phyloP scores from a whole-genome alignment of 768 basidiomycete species.

The Gymnopilus dilepis region DNA sequence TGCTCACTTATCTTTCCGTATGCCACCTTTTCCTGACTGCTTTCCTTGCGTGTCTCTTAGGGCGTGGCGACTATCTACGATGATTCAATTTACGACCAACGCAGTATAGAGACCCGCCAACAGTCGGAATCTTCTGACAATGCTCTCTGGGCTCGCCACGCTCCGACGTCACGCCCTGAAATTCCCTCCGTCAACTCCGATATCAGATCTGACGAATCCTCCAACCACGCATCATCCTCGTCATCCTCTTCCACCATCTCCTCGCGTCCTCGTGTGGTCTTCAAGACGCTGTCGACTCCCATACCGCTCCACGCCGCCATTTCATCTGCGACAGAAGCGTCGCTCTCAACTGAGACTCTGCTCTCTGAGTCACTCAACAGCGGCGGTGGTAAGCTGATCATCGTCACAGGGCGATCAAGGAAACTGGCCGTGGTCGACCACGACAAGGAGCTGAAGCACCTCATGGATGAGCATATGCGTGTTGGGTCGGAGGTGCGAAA shows the following conservation, averaged over 20 bases:
- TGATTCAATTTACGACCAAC: slow-evolving; percentile 74
- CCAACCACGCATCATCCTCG: not conserved
- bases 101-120: slow-evolving; percentile 65
- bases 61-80: slow-evolving; percentile 56
- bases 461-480: slow-evolving; percentile 62
- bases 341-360: not conserved
- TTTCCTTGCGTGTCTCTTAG: slow-evolving; percentile 20
- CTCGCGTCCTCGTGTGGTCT: slow-evolving; percentile 64
- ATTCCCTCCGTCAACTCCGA: not conserved
- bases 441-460: slow-evolving; percentile 64
- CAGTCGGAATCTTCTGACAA: slow-evolving; percentile 88
- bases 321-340: slow-evolving; percentile 42
- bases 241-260: slow-evolving; percentile 25
- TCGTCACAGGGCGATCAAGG: slow-evolving; percentile 77
- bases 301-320: slow-evolving; percentile 65
- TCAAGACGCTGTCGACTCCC: slow-evolving; percentile 59
- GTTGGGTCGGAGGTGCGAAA: slow-evolving; percentile 71
- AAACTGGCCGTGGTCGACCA: slow-evolving; percentile 76
- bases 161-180: slow-evolving; percentile 29
- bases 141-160: slow-evolving; percentile 72
- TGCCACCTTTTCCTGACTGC: not conserved
- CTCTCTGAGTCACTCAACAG: not conserved
- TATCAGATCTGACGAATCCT: not conserved
- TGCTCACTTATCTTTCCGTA: not conserved
- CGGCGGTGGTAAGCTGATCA: slow-evolving; percentile 44